Conservation (phyloP, 148 eudicot genomes). For the Chenopodium berlandieri region DNA sequence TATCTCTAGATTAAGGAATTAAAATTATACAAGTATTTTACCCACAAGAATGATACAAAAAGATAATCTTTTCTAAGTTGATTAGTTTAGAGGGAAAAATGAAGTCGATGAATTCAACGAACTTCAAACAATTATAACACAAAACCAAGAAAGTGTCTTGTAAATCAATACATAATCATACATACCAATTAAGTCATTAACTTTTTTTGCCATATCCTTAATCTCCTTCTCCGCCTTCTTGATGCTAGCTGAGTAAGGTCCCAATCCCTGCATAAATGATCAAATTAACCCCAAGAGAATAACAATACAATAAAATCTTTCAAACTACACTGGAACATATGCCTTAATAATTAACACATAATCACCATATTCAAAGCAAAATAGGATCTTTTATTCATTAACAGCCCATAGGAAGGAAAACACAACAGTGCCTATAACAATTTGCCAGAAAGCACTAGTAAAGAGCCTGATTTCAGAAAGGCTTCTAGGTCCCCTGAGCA, state of each 20-base stretch:
- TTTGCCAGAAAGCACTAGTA: not conserved
- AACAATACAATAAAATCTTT: not conserved
- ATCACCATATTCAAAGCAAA: not conserved
- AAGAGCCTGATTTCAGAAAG: not conserved
- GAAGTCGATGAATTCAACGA: not conserved
- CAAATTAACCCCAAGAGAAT: not conserved
- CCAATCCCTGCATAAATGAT: constrained; percentile 62
- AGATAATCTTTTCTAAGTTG: not conserved
- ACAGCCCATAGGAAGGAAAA: not conserved
- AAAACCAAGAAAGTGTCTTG: not conserved
- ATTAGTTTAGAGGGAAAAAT: not conserved
- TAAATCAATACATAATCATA: constrained; percentile 2
- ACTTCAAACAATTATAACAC: not conserved
- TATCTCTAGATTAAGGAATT: not conserved
- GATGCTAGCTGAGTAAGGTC: constrained; percentile 77
- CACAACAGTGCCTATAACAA: not conserved
- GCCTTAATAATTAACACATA: not conserved
- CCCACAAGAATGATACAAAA: too few species aligned
- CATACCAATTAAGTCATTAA: constrained; percentile 88
- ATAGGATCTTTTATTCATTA: not conserved
- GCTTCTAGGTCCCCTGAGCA: too few species aligned
- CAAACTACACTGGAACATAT: not conserved
- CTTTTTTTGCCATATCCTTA: constrained; percentile 82
- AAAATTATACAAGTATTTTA: not conserved
- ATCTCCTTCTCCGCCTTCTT: constrained; percentile 82